phyloP scores from a whole-genome alignment of 192 early-diverging fungal species.

The Linnemannia schmuckeri region DNA sequence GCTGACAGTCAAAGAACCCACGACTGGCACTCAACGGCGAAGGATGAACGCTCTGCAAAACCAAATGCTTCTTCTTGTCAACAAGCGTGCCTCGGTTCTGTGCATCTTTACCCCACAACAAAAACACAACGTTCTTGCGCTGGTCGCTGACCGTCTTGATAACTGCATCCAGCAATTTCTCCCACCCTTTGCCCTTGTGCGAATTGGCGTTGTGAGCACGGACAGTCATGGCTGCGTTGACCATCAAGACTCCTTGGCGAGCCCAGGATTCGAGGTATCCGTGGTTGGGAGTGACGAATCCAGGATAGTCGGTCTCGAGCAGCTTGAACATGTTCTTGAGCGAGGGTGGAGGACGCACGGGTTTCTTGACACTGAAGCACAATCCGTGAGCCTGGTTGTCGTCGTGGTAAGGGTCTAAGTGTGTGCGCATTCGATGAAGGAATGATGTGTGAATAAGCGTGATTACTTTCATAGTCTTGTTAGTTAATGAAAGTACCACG shows the following conservation, averaged over 20 bases:
- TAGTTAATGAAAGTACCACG: conserved; percentile 7
- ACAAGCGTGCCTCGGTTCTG: conserved; percentile 86
- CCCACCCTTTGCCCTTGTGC: conserved; percentile 89
- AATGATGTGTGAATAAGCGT: not conserved
- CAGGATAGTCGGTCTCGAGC: conserved; percentile 76
- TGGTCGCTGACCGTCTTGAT: conserved; percentile 77
- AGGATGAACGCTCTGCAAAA: conserved; percentile 91
- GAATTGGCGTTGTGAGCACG: conserved; percentile 82
- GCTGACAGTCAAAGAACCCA: conserved; percentile 89
- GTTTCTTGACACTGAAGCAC: conserved; percentile 90
- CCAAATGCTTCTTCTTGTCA: conserved; percentile 84
- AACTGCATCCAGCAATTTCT: conserved; percentile 82
- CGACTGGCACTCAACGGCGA: conserved; percentile 88
- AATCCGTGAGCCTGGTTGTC: conserved; percentile 88
- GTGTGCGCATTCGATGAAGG: not conserved
- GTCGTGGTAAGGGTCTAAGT: conserved; percentile 79
- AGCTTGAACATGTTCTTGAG: conserved; percentile 93
- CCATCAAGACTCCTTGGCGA: conserved; percentile 87
- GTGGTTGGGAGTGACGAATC: conserved; percentile 79
- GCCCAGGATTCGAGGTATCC: conserved; percentile 89
- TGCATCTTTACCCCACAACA: conserved; percentile 93
- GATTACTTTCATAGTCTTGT: not conserved
- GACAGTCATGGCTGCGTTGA: conserved; percentile 92
- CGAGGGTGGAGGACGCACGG: conserved; percentile 85
- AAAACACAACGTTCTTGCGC: conserved; percentile 82